Evolutionary conservation across 179 eudicot genomes (phyloP), one percentile per base, ranked within the genome.

Genomic region (Gypsophila paniculata): DNA sequence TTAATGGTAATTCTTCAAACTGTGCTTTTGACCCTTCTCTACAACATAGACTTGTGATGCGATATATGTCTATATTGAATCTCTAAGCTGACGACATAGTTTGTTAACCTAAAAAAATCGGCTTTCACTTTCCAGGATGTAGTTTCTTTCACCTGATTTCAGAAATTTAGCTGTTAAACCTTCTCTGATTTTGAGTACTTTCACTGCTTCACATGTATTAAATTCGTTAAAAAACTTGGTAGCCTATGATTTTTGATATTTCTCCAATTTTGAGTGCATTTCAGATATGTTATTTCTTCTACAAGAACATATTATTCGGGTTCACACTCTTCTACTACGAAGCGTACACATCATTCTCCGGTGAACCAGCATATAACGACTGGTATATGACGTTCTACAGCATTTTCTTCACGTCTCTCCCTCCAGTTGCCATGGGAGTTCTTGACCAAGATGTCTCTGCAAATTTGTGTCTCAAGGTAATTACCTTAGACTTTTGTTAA

Each of bases 201-300:
- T 39, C 44, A 39, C 44, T 46, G 52, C 15, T 46, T 0, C 52
- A 46, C 44, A 39, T 39, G 10, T 39, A 39, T 39, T 2, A 39
- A 39, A 2, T 39, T 8, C n/a, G n/a, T 10, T 44, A 3, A 3
- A 3, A 10, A 44, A 9, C 12, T 4, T 44, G 49, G 49, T 12
- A 14, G 60, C 17, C 42, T 8, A 5, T 70, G 65, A 25, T 46
- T 29, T 29, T 4, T 29, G 34, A 29, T 29, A 18, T 57, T 4
- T 55, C 44, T 72, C 39, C 58, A 25, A 55, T 53, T 53, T 49
- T 69, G 19, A 18, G 0, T 18, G 55, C 64, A 74, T 75, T 65
- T 69, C 87, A 89, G 97, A 87, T 89, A 78, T 91, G 93, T 79
- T 91, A 91, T 80, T 91, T 89, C 79, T 89, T 91, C 86, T 91